Evolutionary conservation across 169 alveolate genomes (phyloP).

Genomic region (Eimeria mitis): DNA sequence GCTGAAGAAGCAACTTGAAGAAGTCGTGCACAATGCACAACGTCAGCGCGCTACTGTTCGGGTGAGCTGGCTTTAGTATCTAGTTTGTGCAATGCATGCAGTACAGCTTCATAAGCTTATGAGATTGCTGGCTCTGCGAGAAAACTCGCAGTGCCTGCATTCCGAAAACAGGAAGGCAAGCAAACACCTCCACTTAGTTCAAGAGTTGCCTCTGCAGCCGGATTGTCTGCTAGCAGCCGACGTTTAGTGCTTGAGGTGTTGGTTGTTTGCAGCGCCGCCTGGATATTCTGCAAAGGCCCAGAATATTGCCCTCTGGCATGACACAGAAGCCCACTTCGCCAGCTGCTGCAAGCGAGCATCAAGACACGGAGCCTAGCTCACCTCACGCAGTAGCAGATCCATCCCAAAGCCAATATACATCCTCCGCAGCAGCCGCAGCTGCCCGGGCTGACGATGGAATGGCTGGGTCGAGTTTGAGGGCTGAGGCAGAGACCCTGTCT

Average conservation of each 20-base stretch:
- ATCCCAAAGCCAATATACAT: not conserved
- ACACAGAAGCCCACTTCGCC: conserved; percentile 55
- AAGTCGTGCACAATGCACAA: conserved; percentile 57
- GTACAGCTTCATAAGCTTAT: not conserved
- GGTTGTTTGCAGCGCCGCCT: conserved; percentile 56
- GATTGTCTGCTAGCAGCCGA: not conserved
- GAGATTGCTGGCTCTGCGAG: not conserved
- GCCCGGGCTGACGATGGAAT: conserved; percentile 75
- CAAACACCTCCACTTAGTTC: not conserved
- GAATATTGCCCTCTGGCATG: conserved; percentile 53
- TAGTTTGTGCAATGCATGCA: not conserved
- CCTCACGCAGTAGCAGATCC: conserved; percentile 5
- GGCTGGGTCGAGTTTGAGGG: conserved; percentile 69
- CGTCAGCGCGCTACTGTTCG: conserved; percentile 66
- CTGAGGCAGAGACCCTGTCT: conserved; percentile 69
- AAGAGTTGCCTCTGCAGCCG: not conserved
- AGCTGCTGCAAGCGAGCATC: conserved; percentile 43
- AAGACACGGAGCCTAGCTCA: conserved; percentile 38
- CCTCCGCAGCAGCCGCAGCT: conserved; percentile 64
- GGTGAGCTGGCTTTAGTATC: not conserved
- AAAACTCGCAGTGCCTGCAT: not conserved
- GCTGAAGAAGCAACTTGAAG: conserved; percentile 55
- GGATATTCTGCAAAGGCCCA: conserved; percentile 55
- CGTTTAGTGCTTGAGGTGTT: not conserved
- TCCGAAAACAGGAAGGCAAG: not conserved